A percentile compares a stretch with the other conserved stretches of the same genome.
Conservation (phyloP, 2,329 filamentous ascomycete species). For the Aspergillus sp. region DNA sequence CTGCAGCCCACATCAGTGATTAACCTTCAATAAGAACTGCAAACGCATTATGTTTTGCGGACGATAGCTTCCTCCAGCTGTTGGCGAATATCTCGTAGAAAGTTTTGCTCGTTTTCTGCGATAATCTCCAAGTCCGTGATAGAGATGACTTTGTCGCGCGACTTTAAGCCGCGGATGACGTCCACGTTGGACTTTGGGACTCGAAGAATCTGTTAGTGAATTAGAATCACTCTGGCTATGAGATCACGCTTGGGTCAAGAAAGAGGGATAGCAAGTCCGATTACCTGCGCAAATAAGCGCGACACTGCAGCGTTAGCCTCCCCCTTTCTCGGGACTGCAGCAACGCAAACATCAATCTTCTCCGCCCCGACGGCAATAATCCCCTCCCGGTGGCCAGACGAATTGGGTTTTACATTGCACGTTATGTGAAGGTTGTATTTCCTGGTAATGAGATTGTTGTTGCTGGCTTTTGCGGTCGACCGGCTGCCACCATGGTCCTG, state of each 20-base stretch:
- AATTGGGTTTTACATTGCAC: slow-evolving; percentile 68
- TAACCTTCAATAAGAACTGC: neutral
- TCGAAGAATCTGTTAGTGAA: slow-evolving; percentile 49
- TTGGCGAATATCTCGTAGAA: slow-evolving; percentile 21
- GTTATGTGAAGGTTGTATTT: slow-evolving; percentile 55
- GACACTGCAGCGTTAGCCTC: slow-evolving; percentile 69
- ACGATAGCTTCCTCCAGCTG: slow-evolving; percentile 19
- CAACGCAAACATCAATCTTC: slow-evolving; percentile 63
- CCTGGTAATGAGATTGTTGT: slow-evolving; percentile 1
- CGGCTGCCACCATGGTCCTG: too few relatives aligned
- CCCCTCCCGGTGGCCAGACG: slow-evolving; percentile 61
- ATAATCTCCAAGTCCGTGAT: slow-evolving; percentile 29
- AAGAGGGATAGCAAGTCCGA: neutral
- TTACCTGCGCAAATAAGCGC: slow-evolving; percentile 60
- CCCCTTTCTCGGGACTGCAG: slow-evolving; percentile 64
- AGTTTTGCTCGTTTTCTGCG: slow-evolving; percentile 30
- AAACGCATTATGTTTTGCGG: slow-evolving; percentile 1
- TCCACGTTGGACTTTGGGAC: slow-evolving; percentile 64
- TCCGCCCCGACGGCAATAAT: slow-evolving; percentile 57
- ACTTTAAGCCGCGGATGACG: slow-evolving; percentile 63
- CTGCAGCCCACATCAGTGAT: neutral
- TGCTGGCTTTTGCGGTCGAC: slow-evolving; percentile 9
- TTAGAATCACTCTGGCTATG: neutral
- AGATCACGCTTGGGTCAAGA: neutral
- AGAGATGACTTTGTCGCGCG: slow-evolving; percentile 61